These are phyloP conservation scores for Tylopilus felleus DNA, from an alignment of 768 basidiomycete genomes.

Conservation along the genomic window DNA sequence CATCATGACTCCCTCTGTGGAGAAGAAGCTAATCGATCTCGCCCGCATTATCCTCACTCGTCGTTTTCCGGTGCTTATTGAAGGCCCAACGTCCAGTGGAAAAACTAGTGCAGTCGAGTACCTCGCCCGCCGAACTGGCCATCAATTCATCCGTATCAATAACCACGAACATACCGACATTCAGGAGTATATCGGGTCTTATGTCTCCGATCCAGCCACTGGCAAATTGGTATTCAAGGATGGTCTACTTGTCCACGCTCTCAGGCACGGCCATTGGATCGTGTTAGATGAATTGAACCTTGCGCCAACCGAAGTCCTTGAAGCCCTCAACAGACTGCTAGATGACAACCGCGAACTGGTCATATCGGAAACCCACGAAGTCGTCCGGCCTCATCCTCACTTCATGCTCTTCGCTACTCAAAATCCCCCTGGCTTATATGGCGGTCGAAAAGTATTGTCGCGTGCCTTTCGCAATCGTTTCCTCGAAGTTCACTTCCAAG, in stretches of 20 bases:
- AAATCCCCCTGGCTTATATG: constrained; percentile 95
- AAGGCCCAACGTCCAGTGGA: constrained; percentile 96
- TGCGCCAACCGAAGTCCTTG: constrained; percentile 96
- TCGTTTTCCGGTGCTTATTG: constrained; percentile 91
- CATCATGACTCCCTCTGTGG: constrained; percentile 93
- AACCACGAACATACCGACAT: constrained; percentile 99
- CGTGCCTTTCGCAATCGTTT: constrained; percentile 97
- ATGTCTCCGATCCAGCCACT: constrained; percentile 86
- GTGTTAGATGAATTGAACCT: constrained; percentile 97
- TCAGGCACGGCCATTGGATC: constrained; percentile 93
- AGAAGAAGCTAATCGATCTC: constrained; percentile 91
- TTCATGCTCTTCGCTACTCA: constrained; percentile 99
- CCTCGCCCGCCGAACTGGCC: constrained; percentile 87
- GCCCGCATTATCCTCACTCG: constrained; percentile 86
- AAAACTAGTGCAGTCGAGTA: constrained; percentile 98
- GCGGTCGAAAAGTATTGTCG: constrained; percentile 90
- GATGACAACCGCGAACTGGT: constrained; percentile 97
- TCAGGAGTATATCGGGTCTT: constrained; percentile 96
- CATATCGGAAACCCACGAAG: constrained; percentile 94
- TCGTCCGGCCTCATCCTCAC: constrained; percentile 87
- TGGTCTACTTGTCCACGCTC: constrained; percentile 87
- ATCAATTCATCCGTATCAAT: constrained; percentile 96
- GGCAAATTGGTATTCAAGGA: constrained; percentile 97
- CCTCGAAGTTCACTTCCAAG: constrained; percentile 95
- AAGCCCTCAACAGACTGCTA: constrained; percentile 92